Evolutionary conservation across 1,139 yeast species (phyloP), one percentile per base, ranked within the genome.

Genomic region (Geotrichum candidum): DNA sequence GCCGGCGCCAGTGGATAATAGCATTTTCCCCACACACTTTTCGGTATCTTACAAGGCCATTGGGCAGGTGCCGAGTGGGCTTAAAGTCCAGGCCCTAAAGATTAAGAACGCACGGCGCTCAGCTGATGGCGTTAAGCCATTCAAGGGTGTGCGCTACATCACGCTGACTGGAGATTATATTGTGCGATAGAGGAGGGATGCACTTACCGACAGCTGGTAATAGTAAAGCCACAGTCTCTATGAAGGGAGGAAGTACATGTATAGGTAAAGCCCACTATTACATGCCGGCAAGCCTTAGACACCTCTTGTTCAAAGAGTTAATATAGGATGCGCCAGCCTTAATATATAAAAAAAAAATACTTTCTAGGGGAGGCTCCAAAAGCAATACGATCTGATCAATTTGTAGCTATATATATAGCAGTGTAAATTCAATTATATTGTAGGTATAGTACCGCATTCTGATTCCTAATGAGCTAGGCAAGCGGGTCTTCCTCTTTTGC

Each of bases 71-170:
- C 88, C 96, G 0, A 87, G 96, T 72, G 94, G 96, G 0, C 75
- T 87, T 54, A 83, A 83, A 65, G 90, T 92, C 0, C 86, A 84
- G 27, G 80, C 86, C 31, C 76, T 92, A 61, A 83, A 85, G 68
- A 82, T 92, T 11, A 70, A 79, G 22, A 80, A 82, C 64, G 77
- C 84, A 5, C 79, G 81, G 65, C 92, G 94, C 0, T 68, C 84
- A 67, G 83, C 84, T 18, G 86, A 84, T 3, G 78, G 81, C 1
- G 86, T 84, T 23, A 87, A 86, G 69, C 96, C 96, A 0, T 94
- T 86, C 78, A 94, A 92, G 72, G 98, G 99, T 1, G 97, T 92
- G 33, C 88, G 92, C 70, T 92, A 92, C 71, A 76, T 83, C 13
- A 85, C 97, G 4, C 76, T 76, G 60, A 80, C 89, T 0, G 90